Evolutionary conservation across 805 yeast species (phyloP), one percentile per base, ranked within the genome.

Genomic region (Saccharomycopsis sp.): DNA sequence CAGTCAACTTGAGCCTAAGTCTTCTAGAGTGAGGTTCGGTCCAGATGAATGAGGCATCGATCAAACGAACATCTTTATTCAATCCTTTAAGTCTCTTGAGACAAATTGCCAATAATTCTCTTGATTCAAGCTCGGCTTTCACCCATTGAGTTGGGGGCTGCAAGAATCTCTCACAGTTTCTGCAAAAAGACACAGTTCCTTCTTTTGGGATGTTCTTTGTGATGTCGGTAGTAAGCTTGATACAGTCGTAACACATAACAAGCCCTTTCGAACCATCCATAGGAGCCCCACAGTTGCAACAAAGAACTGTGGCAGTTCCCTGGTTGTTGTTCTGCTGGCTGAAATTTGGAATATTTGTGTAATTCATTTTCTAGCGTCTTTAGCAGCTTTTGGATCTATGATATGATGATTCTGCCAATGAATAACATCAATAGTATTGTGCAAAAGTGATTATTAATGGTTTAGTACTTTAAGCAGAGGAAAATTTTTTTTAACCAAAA

Each of bases 11-110:
- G 63, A 96, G 83, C 72, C 91, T 84, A 61, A 93, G 84, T 77
- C 99, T 86, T 73, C 99, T 82, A 25, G 97, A 91, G 72, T 94
- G 99, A 2, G 99, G 99, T 75, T 94, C 99, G 0, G 99, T 94
- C 99, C 99, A 94, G 62, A 96, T 83, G 67, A 92, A 94, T 3
- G 92, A 82, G 1, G 99, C 99, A 74, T 94, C 98, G 49, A 90
- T 84, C 61, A 94, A 76, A 66, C 97, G 78, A 52, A 91, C 94
- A 12, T 61, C 63, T 68, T 88, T 87, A 64, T 82, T 85, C 65
- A 94, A 78, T 58, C 98, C 98, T 66, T 87, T 89, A 68, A 94
- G 78, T 70, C 93, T 83, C 73, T 93, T 84, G 63, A 94, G 76
- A 76, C 97, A 89, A 50, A 94, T 75, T 1, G 99, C 98, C 62